Evolutionary conservation across 805 yeast genomes (phyloP).

Genomic region (Starmerella bombi): DNA sequence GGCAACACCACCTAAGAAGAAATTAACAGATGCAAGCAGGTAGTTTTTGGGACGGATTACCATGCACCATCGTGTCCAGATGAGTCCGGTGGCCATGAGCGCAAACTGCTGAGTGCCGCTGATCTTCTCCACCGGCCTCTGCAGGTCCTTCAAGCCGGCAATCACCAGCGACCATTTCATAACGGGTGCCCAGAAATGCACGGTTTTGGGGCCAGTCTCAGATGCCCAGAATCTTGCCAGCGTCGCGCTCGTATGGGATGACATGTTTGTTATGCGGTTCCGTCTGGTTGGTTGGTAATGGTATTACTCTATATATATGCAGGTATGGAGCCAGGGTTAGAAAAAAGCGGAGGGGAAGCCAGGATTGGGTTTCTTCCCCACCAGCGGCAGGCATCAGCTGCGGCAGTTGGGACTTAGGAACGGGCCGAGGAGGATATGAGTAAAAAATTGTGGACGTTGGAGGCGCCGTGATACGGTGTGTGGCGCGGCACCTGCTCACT

Average conservation of each 20-base stretch:
- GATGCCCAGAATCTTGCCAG: constrained; percentile 65
- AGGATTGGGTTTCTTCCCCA: too few relatives aligned
- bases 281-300: too few relatives aligned
- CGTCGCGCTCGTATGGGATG: constrained; percentile 13
- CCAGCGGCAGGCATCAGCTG: too few relatives aligned
- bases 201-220: constrained; percentile 93
- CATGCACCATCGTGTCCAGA: constrained; percentile 98
- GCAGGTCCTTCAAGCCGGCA: constrained; percentile 79
- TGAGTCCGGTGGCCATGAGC: constrained; percentile 76
- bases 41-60: constrained; percentile 81
- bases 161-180: constrained; percentile 72
- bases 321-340: too few relatives aligned
- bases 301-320: too few relatives aligned
- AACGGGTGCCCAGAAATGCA: constrained; percentile 76
- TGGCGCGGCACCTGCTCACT: too few relatives aligned
- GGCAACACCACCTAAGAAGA: constrained; percentile 84
- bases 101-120: constrained; percentile 85
- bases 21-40: constrained; percentile 82
- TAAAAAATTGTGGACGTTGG: too few relatives aligned
- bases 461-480: too few relatives aligned
- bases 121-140: constrained; percentile 82
- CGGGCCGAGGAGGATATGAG: too few relatives aligned
- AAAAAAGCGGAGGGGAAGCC: too few relatives aligned
- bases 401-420: too few relatives aligned
- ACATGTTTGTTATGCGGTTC: too few relatives aligned